Conservation (phyloP, 257 asterid genomes). For the Rauvolfia tetraphylla region DNA sequence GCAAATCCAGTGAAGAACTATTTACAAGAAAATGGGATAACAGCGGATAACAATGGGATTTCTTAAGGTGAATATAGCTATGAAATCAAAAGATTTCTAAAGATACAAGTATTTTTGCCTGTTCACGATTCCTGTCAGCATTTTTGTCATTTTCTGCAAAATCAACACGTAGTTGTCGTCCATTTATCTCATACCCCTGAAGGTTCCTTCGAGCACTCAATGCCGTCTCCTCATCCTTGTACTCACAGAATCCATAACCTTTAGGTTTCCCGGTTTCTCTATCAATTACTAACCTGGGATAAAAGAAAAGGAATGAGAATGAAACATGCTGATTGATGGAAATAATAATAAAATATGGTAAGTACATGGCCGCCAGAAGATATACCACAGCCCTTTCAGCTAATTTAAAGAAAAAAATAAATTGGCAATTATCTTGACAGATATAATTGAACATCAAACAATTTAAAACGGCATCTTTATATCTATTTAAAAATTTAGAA, state of each 20-base stretch:
- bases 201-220: conserved; percentile 96
- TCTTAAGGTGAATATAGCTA: neutral
- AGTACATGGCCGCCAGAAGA: neutral
- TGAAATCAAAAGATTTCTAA: neutral
- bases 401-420: neutral
- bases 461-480: neutral
- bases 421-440: neutral
- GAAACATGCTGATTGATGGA: neutral
- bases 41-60: neutral
- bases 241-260: conserved; percentile 97
- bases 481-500: too few relatives aligned
- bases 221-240: conserved; percentile 95
- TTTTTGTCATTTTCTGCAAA: conserved; percentile 94
- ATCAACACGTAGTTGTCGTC: conserved; percentile 93
- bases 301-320: neutral
- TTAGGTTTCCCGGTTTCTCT: conserved; percentile 97
- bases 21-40: conserved; percentile 2
- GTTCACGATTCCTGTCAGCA: conserved; percentile 70
- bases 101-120: conserved; percentile 39
- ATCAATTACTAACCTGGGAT: conserved; percentile 74
- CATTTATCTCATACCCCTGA: conserved; percentile 84
- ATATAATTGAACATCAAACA: neutral
- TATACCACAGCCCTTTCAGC: neutral
- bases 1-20: neutral
- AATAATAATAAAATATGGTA: neutral